Conservation (phyloP, 306 rosid genomes). For the Hippophae tibetana region DNA sequence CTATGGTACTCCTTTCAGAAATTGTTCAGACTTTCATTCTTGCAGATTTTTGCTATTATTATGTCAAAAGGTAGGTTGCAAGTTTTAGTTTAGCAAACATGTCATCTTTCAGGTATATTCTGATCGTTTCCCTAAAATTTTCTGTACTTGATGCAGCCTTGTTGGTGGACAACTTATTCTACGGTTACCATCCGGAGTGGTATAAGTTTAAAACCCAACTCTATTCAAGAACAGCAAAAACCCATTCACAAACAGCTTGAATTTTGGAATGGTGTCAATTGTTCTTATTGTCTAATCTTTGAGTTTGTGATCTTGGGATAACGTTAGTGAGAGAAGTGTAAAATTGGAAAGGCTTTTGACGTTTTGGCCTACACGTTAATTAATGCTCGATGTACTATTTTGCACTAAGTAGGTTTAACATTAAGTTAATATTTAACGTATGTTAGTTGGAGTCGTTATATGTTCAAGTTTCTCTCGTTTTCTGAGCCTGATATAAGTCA, state of each 20-base stretch:
- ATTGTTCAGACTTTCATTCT: constrained; percentile 84
- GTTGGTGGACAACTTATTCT: constrained; percentile 90
- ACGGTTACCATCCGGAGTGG: constrained; percentile 92
- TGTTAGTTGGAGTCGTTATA: no score
- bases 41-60: constrained; percentile 90
- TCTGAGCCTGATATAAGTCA: no score
- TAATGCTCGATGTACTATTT: no score
- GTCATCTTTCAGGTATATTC: background rate
- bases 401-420: no score
- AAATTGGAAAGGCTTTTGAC: no score
- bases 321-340: background rate
- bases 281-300: background rate
- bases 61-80: constrained; percentile 61
- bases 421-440: no score
- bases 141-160: constrained; percentile 40
- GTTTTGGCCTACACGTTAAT: no score
- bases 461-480: no score
- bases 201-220: constrained; percentile 21
- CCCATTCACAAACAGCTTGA: background rate
- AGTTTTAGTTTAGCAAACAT: background rate
- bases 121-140: background rate
- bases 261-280: background rate
- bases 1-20: constrained; percentile 93
- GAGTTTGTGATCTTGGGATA: background rate
- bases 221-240: background rate